Base-by-base conservation (phyloP, 2,329 filamentous ascomycete genomes). In the Ambrosiella cleistominuta region DNA sequence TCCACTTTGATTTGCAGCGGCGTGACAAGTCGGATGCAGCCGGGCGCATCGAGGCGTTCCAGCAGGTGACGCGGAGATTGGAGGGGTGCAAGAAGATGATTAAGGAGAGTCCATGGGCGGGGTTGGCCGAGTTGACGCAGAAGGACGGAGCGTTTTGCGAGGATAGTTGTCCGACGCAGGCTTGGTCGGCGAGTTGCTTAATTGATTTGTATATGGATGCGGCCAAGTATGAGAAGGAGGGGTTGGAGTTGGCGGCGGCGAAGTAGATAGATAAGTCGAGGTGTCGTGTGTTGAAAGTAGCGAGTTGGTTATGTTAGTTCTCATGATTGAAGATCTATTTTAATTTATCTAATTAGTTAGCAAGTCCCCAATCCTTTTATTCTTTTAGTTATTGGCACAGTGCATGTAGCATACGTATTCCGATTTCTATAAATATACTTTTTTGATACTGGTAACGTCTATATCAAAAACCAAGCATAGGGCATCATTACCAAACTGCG, bases 201-300 rank as follows among this genome's bases (percentile, higher is more conserved):
- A 87, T 98, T 66, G 93, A 98, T 72, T 71, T 98, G 63, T 98
- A 95, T 72, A 90, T 95, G 75, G 93, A 98, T 69, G 91, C 88
- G 15, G 77, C 78, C 63, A 75, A 75, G 64, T 74, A 77, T 63
- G 68, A 64, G 36, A 57, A 60, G 53, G 15, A 56, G 17, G 44
- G 35, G 7, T 36, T 44, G 4, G 15, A 52, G 13, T 15, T 57
- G 50, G 42, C 54, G 13, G 42, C 7, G 13, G 15, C 35, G 17
- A 27, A 11, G 17, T 12, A 38, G 3, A 53, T 37, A 0, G 36
- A 8, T 15, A 17, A 19, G 13, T 15, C 7, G 44, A 44, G 6
- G 7, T 35, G 6, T 38, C 12, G 36, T 57, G 36, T 57, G 8
- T 44, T 15, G 27, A 53, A 8, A 6, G 13, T 54, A 15, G 13